Percentiles rank a stretch among this genome's conserved stretches.
Conservation (phyloP, 2,329 filamentous ascomycete genomes). For the Zopfia rhizophila region DNA sequence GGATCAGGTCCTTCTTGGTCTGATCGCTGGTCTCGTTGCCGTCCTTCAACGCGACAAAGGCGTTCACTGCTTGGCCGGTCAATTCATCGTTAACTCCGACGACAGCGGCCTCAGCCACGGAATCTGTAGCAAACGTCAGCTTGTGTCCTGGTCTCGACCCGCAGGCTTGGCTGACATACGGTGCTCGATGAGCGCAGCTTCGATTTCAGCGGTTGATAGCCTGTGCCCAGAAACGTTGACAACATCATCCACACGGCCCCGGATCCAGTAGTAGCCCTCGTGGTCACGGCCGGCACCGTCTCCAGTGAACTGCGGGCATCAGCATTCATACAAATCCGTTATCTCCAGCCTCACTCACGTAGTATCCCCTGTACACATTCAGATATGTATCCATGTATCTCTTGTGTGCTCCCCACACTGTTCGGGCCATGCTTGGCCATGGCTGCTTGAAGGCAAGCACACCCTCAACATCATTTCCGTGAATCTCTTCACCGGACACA, state of each 20-base stretch:
- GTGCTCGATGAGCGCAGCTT: constrained; percentile 95
- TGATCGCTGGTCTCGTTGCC: constrained; percentile 79
- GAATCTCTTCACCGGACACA: constrained; percentile 90
- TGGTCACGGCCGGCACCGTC: constrained; percentile 96
- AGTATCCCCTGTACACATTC: constrained; percentile 97
- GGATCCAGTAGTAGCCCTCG: constrained; percentile 99
- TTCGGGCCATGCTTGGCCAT: constrained; percentile 98
- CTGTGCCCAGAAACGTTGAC: constrained; percentile 98
- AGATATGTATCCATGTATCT: constrained; percentile 99
- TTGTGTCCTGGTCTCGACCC: not conserved
- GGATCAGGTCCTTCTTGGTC: constrained; percentile 89
- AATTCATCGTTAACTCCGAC: constrained; percentile 94
- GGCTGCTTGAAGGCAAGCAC: constrained; percentile 96
- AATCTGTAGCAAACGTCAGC: constrained; percentile 55
- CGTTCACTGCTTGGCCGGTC: constrained; percentile 96
- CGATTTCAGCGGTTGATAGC: constrained; percentile 96
- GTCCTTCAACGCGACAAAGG: constrained; percentile 93
- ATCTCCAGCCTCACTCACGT: constrained; percentile 70
- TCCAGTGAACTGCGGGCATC: constrained; percentile 75
- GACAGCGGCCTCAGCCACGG: constrained; percentile 93
- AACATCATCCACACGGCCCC: constrained; percentile 96
- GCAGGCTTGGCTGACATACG: constrained; percentile 53
- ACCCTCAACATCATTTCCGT: constrained; percentile 96
- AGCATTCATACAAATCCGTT: constrained; percentile 21
- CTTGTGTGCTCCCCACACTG: constrained; percentile 97